A percentile compares a stretch with the other conserved stretches of the same genome.
These are phyloP conservation scores for Pythium periplocum DNA, from an alignment of 352 stramenopile genomes.

Conservation along the genomic window DNA sequence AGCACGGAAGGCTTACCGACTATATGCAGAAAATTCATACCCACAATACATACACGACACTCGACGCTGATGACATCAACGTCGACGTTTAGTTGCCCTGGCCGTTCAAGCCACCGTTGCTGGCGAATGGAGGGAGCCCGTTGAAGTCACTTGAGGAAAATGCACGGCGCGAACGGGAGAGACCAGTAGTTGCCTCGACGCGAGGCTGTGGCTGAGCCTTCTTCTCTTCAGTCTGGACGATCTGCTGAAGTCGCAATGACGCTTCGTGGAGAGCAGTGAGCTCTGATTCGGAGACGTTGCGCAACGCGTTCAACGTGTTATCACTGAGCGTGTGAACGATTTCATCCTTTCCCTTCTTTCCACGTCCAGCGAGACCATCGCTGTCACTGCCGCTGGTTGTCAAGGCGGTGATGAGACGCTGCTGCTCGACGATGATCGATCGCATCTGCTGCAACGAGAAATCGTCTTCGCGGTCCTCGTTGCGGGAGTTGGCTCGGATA, in stretches of 20 bases:
- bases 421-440: slow-evolving; percentile 42
- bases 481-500: slow-evolving; percentile 42
- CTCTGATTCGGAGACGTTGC: slow-evolving; percentile 34
- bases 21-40: too few relatives aligned
- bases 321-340: slow-evolving; percentile 29
- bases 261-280: slow-evolving; percentile 30
- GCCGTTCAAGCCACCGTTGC: background rate
- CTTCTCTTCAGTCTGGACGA: slow-evolving; percentile 18
- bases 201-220: slow-evolving; percentile 2
- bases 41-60: too few relatives aligned
- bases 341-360: slow-evolving; percentile 18
- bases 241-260: slow-evolving; percentile 23
- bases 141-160: slow-evolving; percentile 22
- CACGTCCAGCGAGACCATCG: slow-evolving; percentile 7
- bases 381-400: slow-evolving; percentile 30
- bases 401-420: slow-evolving; percentile 31
- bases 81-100: slow-evolving; percentile 6
- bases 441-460: slow-evolving; percentile 36
- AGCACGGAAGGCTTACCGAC: too few relatives aligned
- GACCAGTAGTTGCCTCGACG: slow-evolving; percentile 1
- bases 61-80: too few relatives aligned
- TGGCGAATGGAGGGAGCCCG: slow-evolving; percentile 20
- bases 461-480: slow-evolving; percentile 38
- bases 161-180: slow-evolving; percentile 16
- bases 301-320: slow-evolving; percentile 26